A percentile compares a stretch with the other conserved stretches of the same genome.
Evolutionary conservation across 2,329 filamentous ascomycete genomes (phyloP).

Genomic region (Trichoderma oligosporum): DNA sequence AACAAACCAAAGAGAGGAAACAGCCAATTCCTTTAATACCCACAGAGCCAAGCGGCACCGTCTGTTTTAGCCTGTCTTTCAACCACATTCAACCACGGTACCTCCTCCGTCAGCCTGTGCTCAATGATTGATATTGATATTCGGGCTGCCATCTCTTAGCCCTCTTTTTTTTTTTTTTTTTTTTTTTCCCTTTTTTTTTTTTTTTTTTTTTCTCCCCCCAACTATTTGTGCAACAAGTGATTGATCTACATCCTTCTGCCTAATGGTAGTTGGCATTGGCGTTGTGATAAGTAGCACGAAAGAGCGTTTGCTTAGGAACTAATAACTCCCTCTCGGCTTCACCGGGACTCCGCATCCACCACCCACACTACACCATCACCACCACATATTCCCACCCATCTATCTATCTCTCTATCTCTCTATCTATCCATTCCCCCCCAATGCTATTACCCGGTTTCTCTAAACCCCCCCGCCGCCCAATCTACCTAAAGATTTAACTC

Average conservation of each 20-base stretch:
- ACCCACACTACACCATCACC: not conserved
- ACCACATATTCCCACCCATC: not conserved
- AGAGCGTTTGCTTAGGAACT: not conserved
- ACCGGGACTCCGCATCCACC: constrained; percentile 2
- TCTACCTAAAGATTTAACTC: not conserved
- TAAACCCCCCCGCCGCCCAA: not conserved
- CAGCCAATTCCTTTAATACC: not conserved
- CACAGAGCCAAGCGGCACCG: not conserved
- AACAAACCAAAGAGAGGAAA: not conserved
- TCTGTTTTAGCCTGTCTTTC: not conserved
- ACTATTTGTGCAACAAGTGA: not conserved
- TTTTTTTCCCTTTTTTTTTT: not conserved
- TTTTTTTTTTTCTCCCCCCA: too few species aligned
- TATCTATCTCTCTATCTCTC: too few species aligned
- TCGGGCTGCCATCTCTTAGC: not conserved
- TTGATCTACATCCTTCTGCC: not conserved
- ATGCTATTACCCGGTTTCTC: not conserved
- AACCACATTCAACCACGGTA: not conserved
- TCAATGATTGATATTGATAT: not conserved
- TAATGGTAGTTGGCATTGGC: not conserved
- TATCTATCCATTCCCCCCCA: not conserved
- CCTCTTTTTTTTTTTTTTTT: not conserved
- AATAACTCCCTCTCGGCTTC: not conserved
- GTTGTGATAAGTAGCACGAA: not conserved
- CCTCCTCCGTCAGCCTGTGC: not conserved